Conservation (phyloP, 2,329 filamentous ascomycete species). For the Ascochyta fabae region DNA sequence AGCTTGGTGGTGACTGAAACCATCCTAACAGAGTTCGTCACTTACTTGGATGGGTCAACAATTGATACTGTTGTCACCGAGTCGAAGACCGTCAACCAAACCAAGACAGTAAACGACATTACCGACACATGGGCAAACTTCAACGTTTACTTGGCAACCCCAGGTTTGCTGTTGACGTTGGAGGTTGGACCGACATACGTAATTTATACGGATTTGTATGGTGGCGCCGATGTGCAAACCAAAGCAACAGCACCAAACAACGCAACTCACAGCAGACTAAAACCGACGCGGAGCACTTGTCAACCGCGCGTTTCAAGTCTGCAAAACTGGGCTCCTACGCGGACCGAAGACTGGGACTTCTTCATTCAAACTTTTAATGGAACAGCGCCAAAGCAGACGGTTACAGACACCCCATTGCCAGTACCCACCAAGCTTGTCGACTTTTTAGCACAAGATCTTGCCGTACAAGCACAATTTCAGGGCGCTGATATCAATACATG, state of each 20-base stretch:
- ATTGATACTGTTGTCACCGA: conserved; percentile 38
- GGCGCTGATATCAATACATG: conserved; percentile 42
- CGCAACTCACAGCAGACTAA: not conserved
- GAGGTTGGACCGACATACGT: conserved; percentile 41
- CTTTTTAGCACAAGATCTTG: conserved; percentile 30
- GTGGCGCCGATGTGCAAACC: conserved; percentile 26
- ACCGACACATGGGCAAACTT: conserved; percentile 34
- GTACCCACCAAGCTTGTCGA: conserved; percentile 33
- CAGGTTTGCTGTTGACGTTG: conserved; percentile 21
- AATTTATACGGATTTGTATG: conserved; percentile 36
- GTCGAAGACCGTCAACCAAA: conserved; percentile 33
- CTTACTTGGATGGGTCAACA: conserved; percentile 32
- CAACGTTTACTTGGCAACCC: conserved; percentile 24
- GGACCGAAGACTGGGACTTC: conserved; percentile 31
- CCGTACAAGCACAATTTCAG: conserved; percentile 28
- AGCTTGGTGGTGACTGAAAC: conserved; percentile 37
- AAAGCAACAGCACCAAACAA: conserved; percentile 7
- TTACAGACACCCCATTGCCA: conserved; percentile 10
- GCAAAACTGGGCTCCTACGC: conserved; percentile 26
- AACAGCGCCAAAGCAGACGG: not conserved
- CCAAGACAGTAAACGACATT: conserved; percentile 31
- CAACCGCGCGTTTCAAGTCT: conserved; percentile 20
- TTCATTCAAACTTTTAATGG: conserved; percentile 34
- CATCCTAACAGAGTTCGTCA: conserved; percentile 31
- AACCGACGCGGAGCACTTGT: conserved; percentile 12